phyloP scores from a whole-genome alignment of 257 asterid genomes.

The Solanum okadae region DNA sequence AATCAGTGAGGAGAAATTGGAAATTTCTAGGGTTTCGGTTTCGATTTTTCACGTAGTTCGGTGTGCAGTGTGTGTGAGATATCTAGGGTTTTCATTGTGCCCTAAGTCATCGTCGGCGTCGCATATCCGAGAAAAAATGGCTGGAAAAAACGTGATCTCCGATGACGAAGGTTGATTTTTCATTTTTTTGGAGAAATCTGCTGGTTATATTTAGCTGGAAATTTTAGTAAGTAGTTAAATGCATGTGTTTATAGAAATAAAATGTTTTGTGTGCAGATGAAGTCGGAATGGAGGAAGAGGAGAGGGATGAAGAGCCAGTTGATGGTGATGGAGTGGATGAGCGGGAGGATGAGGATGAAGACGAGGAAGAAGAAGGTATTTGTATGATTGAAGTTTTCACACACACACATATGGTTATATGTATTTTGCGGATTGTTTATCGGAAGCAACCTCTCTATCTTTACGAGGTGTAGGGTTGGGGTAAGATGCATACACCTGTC shows the following conservation, averaged over 20 bases:
- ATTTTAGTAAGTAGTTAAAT: background rate
- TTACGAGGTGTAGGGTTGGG: background rate
- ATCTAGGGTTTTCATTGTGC: slow-evolving; percentile 35
- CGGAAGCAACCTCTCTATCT: background rate
- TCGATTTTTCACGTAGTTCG: background rate
- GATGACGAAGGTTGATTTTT: slow-evolving; percentile 67
- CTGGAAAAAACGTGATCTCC: slow-evolving; percentile 55
- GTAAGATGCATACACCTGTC: background rate
- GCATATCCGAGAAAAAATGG: slow-evolving; percentile 29
- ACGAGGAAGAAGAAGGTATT: slow-evolving; percentile 80
- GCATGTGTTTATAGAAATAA: background rate
- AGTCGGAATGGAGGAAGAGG: slow-evolving; percentile 55
- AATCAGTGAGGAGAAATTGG: background rate
- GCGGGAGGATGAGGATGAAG: slow-evolving; percentile 63
- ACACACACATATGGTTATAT: background rate
- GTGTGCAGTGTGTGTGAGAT: background rate
- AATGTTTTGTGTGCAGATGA: slow-evolving; percentile 37
- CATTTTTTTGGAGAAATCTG: background rate
- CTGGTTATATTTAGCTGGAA: background rate
- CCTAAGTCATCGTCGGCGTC: background rate
- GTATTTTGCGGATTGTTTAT: background rate
- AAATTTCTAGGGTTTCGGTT: background rate
- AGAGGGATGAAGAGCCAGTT: slow-evolving; percentile 53
- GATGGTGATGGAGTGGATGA: slow-evolving; percentile 42
- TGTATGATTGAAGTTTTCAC: background rate